Evolutionary conservation across 202 grass and related monocot species (phyloP), one percentile per base, ranked within the genome.

Genomic region (Tripidium arundinaceum): DNA sequence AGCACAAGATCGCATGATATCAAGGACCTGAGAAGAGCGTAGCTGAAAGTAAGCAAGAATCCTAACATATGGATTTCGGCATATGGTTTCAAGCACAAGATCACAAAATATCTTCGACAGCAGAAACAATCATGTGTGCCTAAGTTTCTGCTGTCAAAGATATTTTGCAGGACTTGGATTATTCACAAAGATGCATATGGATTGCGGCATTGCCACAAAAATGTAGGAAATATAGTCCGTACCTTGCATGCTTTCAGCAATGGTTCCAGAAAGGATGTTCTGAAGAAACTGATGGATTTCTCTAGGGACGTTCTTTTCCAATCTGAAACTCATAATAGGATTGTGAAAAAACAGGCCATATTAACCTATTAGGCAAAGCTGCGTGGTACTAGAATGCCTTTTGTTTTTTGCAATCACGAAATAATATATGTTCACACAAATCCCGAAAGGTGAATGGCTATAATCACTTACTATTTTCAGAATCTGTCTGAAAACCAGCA

Each of bases 181-280:
- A 45, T 22, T 50, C 37, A 66, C 49, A 49, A 27, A n/a, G n/a
- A 16, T 31, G 6, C 13, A n/a, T 36, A 29, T 55, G 4, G 36
- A 68, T 66, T 8, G 1, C 10, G 4, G 43, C n/a, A 31, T 14
- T 22, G 24, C 14, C 38, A 22, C 75, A 21, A 11, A 79, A 62
- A 61, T 33, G 34, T 19, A 43, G 46, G 29, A 52, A 54, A 73
- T 24, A 71, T n/a, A n/a, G 5, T 16, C 13, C 33, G 4, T 82
- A 98, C 94, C 90, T 93, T 98, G 88, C 95, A 98, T 62, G 88
- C 85, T 93, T 94, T 98, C 62, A 91, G 68, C 86, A 94, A 34
- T 24, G 92, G 89, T 3, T 90, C 82, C 77, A 94, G 62, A 40
- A 98, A 97, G 7, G 72, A 91, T 45, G 89, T 86, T 86, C 87